A percentile compares a stretch with the other conserved stretches of the same genome.
Evolutionary conservation across 305 asterid species (phyloP).

Genomic region (Rubia balearica): DNA sequence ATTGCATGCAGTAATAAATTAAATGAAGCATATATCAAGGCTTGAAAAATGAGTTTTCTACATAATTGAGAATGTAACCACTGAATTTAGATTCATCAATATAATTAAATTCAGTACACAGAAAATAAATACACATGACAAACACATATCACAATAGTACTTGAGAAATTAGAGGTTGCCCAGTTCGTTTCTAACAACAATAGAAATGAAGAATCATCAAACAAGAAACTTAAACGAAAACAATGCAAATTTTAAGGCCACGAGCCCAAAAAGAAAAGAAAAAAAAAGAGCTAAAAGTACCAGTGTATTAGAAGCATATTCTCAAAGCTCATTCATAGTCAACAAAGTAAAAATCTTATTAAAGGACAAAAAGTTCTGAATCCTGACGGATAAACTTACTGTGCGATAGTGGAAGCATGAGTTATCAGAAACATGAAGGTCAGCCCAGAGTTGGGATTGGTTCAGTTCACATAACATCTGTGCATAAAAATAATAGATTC

Average conservation of each 20-base stretch:
- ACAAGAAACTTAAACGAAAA: too few relatives aligned
- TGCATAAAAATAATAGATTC: background rate
- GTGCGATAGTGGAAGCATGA: conserved; percentile 93
- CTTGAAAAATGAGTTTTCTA: background rate
- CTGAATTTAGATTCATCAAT: background rate
- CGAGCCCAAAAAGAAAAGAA: background rate
- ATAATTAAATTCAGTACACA: background rate
- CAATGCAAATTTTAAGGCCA: background rate
- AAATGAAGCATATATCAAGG: background rate
- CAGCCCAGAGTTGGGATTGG: conserved; percentile 69
- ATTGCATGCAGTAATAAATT: background rate
- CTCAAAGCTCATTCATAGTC: background rate
- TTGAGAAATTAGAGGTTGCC: too few relatives aligned
- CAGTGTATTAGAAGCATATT: background rate
- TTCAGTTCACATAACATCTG: conserved; percentile 63
- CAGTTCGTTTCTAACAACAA: too few relatives aligned
- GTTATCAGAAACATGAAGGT: conserved; percentile 83
- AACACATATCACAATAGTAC: background rate
- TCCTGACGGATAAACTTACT: conserved; percentile 37
- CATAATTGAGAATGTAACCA: background rate
- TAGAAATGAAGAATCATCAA: background rate
- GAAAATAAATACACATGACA: background rate
- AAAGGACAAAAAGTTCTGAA: background rate
- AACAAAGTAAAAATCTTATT: background rate
- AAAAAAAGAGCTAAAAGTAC: too few relatives aligned